These are phyloP conservation scores for Tetraselmis striata DNA, from an alignment of 139 green algal species.

Conservation along the genomic window DNA sequence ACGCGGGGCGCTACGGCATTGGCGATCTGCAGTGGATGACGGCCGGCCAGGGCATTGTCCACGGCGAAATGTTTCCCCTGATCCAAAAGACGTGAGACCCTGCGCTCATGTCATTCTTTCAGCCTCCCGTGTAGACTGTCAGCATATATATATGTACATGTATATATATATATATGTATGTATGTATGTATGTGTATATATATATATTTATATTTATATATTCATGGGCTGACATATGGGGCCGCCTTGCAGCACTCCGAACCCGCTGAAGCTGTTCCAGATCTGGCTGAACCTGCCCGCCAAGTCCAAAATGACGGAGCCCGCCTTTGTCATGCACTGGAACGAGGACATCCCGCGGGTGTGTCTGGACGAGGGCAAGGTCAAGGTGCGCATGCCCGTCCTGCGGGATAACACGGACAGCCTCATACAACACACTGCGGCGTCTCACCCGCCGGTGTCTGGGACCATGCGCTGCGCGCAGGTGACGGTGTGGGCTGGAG, in stretches of 20 bases:
- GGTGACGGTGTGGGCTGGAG: constrained; percentile 13
- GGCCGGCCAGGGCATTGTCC: constrained; percentile 24
- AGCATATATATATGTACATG: no score
- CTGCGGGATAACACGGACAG: neutral
- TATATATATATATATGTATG: no score
- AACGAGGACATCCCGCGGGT: constrained; percentile 6
- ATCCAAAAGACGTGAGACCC: constrained; percentile 6
- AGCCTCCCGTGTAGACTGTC: no score
- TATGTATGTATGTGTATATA: no score
- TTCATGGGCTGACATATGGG: no score
- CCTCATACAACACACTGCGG: neutral
- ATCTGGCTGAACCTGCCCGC: constrained; percentile 41
- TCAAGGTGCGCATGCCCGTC: neutral
- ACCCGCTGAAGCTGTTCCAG: constrained; percentile 25
- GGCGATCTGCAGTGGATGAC: constrained; percentile 38
- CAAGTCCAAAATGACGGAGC: constrained; percentile 24
- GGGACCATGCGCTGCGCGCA: no score
- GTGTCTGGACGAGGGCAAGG: neutral
- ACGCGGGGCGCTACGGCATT: constrained; percentile 22
- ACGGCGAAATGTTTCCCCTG: constrained; percentile 31
- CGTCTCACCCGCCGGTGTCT: no score
- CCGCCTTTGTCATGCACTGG: constrained; percentile 30
- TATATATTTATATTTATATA: no score
- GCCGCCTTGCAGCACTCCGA: constrained; percentile 3
- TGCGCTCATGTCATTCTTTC: neutral